Conservation (phyloP, 1,284 basidiomycete species). For the Ceratobasidium sp. region DNA sequence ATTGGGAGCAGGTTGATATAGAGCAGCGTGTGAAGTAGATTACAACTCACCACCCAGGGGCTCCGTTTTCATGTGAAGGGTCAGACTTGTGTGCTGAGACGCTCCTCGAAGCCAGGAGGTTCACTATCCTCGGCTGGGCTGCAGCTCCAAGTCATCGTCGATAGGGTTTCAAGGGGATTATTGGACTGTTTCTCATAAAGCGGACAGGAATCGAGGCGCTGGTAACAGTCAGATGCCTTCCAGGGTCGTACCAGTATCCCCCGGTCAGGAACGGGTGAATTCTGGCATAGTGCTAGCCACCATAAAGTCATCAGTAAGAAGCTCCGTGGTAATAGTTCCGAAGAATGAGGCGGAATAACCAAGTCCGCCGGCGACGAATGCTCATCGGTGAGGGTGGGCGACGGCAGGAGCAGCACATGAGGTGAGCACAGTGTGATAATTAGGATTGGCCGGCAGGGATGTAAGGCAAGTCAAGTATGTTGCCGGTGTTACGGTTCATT, state of each 20-base stretch:
- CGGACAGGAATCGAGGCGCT: neutral
- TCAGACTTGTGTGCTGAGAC: neutral
- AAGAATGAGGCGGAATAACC: neutral
- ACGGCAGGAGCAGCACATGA: neutral
- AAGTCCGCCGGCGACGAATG: neutral
- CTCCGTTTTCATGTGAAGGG: neutral
- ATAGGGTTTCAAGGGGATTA: conserved; percentile 1
- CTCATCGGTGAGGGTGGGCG: neutral
- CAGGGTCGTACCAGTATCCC: conserved; percentile 11
- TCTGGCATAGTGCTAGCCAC: neutral
- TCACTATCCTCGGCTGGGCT: neutral
- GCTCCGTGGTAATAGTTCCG: neutral
- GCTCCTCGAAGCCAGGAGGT: conserved; percentile 11
- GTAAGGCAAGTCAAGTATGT: no score
- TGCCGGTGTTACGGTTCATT: no score
- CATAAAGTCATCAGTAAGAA: neutral
- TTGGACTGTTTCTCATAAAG: neutral
- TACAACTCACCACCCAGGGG: conserved; percentile 18
- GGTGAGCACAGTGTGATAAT: neutral
- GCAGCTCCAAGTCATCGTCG: conserved; percentile 1
- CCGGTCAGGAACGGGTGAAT: neutral
- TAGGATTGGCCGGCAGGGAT: no score
- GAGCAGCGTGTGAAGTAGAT: conserved; percentile 34
- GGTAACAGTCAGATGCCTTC: neutral
- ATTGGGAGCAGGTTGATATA: conserved; percentile 8